phyloP scores from a whole-genome alignment of 2,329 filamentous ascomycete genomes.

The Fusarium verticillioides region DNA sequence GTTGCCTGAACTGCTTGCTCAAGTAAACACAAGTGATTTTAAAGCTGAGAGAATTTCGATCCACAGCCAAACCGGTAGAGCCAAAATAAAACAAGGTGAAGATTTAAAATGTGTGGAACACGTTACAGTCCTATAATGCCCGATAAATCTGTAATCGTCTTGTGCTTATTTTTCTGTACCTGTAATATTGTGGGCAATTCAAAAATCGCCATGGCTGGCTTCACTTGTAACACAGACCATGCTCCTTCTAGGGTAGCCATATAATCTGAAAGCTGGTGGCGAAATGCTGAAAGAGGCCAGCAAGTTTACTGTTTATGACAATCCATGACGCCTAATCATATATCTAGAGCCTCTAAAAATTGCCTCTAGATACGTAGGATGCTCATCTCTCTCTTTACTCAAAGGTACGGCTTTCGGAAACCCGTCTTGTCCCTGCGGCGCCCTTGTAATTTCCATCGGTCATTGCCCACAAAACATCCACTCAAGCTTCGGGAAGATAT shows the following conservation, averaged over 20 bases:
- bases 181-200: background rate
- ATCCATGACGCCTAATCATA: rapidly evolving
- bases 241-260: background rate
- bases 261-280: background rate
- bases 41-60: too few relatives aligned
- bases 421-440: rapidly evolving
- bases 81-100: rapidly evolving
- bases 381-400: background rate
- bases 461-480: conserved; percentile 29
- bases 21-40: too few relatives aligned
- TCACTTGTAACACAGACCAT: background rate
- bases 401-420: background rate
- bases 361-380: background rate
- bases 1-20: rapidly evolving
- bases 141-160: background rate
- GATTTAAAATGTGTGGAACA: too few relatives aligned
- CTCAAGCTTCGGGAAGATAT: conserved; percentile 15
- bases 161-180: background rate
- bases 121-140: too few relatives aligned
- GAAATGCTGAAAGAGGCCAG: too few relatives aligned
- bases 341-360: background rate
- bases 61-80: too few relatives aligned
- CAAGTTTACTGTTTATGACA: background rate
- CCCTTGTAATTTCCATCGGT: background rate
- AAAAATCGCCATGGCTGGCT: background rate